Percentiles rank a stretch among this genome's conserved stretches.
Evolutionary conservation across 1,139 yeast genomes (phyloP).

Genomic region (Debaryomyces fabryi): DNA sequence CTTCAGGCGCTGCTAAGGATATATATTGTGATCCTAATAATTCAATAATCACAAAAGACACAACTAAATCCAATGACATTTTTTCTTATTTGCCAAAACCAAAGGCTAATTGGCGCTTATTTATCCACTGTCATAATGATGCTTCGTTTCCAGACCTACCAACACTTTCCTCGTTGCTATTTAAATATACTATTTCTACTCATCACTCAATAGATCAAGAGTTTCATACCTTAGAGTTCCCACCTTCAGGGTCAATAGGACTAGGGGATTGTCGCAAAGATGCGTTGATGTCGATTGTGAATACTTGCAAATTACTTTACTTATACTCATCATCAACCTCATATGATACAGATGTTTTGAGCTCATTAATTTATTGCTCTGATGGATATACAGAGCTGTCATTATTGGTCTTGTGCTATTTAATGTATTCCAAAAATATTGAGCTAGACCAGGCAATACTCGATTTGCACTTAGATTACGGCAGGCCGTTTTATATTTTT

Average conservation of each 20-base stretch:
- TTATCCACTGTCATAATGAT: conserved; percentile 53
- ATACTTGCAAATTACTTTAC: conserved; percentile 63
- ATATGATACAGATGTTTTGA: conserved; percentile 18
- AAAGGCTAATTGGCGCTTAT: conserved; percentile 42
- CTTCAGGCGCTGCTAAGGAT: conserved; percentile 22
- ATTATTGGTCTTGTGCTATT: conserved; percentile 65
- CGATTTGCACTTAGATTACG: conserved; percentile 60
- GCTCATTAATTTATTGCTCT: conserved; percentile 68
- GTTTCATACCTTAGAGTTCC: conserved; percentile 60
- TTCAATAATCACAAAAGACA: conserved; percentile 45
- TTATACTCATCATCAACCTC: conserved; percentile 37
- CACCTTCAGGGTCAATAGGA: conserved; percentile 82
- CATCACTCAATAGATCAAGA: conserved; percentile 24
- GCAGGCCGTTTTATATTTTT: conserved; percentile 84
- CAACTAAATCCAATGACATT: conserved; percentile 20
- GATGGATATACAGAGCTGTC: conserved; percentile 96
- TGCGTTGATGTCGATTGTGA: conserved; percentile 58
- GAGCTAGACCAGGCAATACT: conserved; percentile 57
- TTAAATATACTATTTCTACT: conserved; percentile 32
- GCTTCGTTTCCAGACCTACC: conserved; percentile 55
- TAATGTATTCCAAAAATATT: conserved; percentile 66
- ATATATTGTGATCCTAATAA: conserved; percentile 54
- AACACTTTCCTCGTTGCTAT: conserved; percentile 39
- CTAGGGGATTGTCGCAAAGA: conserved; percentile 66
- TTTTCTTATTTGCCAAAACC: conserved; percentile 35